These are phyloP conservation scores for Boletus rubescentipes DNA, from an alignment of 768 basidiomycete genomes.

Conservation along the genomic window DNA sequence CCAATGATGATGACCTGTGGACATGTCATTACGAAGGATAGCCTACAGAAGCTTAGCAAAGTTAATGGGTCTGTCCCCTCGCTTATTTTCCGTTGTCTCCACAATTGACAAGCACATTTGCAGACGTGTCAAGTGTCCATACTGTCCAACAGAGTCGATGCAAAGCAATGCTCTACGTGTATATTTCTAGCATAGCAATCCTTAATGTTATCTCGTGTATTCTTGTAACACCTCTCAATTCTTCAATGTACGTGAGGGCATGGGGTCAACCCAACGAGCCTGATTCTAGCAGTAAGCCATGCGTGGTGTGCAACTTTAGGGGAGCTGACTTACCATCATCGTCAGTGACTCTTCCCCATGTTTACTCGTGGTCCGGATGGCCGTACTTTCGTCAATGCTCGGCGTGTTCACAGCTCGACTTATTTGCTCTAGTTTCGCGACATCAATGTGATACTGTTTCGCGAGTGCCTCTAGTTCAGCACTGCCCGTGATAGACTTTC, in stretches of 20 bases:
- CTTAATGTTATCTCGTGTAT: background rate
- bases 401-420: constrained; percentile 62
- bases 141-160: constrained; percentile 83
- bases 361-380: constrained; percentile 44
- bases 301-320: background rate
- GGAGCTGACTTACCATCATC: constrained; percentile 43
- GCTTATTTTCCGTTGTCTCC: background rate
- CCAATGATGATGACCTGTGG: constrained; percentile 98
- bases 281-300: constrained; percentile 9
- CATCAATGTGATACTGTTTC: constrained; percentile 54
- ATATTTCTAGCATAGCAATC: constrained; percentile 48
- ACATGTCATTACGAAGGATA: constrained; percentile 93
- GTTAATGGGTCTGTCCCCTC: constrained; percentile 65
- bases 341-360: constrained; percentile 56
- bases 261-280: constrained; percentile 31
- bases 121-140: constrained; percentile 95
- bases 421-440: constrained; percentile 49
- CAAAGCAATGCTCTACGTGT: constrained; percentile 57
- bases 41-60: constrained; percentile 86
- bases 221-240: constrained; percentile 2
- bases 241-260: background rate
- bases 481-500: constrained; percentile 46
- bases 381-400: constrained; percentile 50
- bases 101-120: background rate
- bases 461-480: constrained; percentile 52